Percentiles rank a stretch among this genome's conserved stretches.
phyloP scores from a whole-genome alignment of 257 asterid genomes.

The Scutellaria minor region DNA sequence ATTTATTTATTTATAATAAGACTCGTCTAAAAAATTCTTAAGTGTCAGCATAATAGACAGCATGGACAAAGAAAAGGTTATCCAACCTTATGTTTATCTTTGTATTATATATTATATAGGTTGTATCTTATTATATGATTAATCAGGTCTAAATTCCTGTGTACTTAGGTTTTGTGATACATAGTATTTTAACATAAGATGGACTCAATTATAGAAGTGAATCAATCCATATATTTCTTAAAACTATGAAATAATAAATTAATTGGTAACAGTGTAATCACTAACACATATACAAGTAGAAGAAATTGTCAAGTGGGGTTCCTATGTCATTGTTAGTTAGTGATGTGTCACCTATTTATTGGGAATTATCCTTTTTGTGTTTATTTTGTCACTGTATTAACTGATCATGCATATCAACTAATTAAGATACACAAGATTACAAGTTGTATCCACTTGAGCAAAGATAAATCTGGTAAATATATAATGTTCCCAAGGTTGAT shows the following conservation, averaged over 20 bases:
- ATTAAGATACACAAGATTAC: background rate
- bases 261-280: background rate
- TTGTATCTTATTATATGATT: constrained; percentile 21
- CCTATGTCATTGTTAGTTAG: background rate
- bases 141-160: background rate
- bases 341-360: background rate
- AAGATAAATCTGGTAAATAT: too few relatives aligned
- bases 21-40: background rate
- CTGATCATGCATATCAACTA: constrained; percentile 10
- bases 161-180: constrained; percentile 23
- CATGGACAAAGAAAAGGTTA: constrained; percentile 29
- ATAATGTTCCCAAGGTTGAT: too few relatives aligned
- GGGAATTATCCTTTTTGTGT: background rate
- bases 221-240: background rate
- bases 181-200: constrained; percentile 6
- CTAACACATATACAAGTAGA: background rate
- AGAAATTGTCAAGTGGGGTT: background rate
- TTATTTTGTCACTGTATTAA: background rate
- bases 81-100: constrained; percentile 3
- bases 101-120: background rate
- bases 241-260: background rate
- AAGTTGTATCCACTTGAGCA: too few relatives aligned
- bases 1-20: too few relatives aligned
- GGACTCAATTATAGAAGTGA: constrained; percentile 26
- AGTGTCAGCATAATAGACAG: constrained; percentile 43